Conservation (phyloP, 2,329 filamentous ascomycete genomes). For the Penicillium oxalicum region DNA sequence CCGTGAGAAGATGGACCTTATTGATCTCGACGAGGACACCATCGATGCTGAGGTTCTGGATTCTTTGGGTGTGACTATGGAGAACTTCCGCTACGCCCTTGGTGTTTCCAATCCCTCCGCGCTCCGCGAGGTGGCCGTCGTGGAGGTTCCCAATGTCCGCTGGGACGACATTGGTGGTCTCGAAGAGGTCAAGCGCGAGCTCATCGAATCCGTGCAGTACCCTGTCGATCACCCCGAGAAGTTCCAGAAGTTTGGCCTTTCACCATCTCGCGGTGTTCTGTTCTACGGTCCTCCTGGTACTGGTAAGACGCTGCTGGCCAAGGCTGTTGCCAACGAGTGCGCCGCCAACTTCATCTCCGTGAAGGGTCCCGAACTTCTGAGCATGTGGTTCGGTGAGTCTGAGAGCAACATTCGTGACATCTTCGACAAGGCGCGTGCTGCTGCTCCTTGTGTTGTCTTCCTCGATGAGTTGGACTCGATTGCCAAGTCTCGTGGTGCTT, state of each 20-base stretch:
- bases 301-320: conserved; percentile 99
- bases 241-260: conserved; percentile 99
- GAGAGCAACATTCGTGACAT: conserved; percentile 99
- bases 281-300: conserved; percentile 99
- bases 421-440: conserved; percentile 98
- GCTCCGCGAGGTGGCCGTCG: conserved; percentile 95
- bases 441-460: conserved; percentile 97
- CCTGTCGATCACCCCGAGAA: conserved; percentile 98
- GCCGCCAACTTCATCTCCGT: conserved; percentile 99
- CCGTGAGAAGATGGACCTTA: conserved; percentile 99
- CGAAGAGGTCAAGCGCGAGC: conserved; percentile 97
- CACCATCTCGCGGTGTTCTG: conserved; percentile 92
- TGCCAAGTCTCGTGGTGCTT: conserved; percentile 97
- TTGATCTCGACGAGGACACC: conserved; percentile 96
- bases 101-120: conserved; percentile 98
- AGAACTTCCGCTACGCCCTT: conserved; percentile 98
- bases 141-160: conserved; percentile 97
- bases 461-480: conserved; percentile 98
- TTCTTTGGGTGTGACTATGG: conserved; percentile 97
- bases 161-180: conserved; percentile 99
- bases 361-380: conserved; percentile 95
- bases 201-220: conserved; percentile 98
- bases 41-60: conserved; percentile 98
- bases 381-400: conserved; percentile 99
- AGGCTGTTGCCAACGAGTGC: conserved; percentile 98